Conservation (phyloP, 257 asterid genomes). For the Lycium barbarum region DNA sequence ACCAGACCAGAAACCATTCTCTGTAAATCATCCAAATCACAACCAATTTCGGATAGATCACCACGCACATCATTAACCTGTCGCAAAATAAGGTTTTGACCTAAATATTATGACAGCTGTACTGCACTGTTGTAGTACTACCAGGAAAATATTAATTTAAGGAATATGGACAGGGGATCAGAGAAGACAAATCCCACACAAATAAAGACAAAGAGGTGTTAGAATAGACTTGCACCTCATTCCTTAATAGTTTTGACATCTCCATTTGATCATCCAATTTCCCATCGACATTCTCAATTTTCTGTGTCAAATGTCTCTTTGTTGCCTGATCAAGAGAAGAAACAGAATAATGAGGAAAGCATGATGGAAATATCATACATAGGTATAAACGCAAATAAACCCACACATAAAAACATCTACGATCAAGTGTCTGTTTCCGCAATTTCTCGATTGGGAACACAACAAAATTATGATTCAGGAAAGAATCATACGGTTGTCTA, state of each 20-base stretch:
- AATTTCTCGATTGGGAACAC: background rate
- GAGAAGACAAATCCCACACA: background rate
- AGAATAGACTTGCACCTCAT: slow-evolving; percentile 52
- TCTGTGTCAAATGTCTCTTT: slow-evolving; percentile 86
- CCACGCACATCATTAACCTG: slow-evolving; percentile 35
- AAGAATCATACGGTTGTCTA: background rate
- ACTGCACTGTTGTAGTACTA: background rate
- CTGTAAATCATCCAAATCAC: slow-evolving; percentile 32
- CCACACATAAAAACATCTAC: background rate
- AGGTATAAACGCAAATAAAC: background rate
- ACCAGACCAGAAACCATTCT: slow-evolving; percentile 33
- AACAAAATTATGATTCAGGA: background rate
- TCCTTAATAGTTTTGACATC: slow-evolving; percentile 70
- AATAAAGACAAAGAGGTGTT: slow-evolving; percentile 17
- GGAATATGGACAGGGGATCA: background rate
- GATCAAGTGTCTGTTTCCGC: background rate
- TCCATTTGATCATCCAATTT: slow-evolving; percentile 90
- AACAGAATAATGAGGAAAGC: background rate
- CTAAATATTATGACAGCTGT: background rate
- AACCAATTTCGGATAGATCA: slow-evolving; percentile 34
- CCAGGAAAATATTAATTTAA: background rate
- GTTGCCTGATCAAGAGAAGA: slow-evolving; percentile 58
- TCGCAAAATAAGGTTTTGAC: background rate
- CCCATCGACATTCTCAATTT: slow-evolving; percentile 90
- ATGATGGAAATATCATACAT: background rate